These are phyloP conservation scores for Pseudocercospora musae DNA, from an alignment of 2,329 filamentous ascomycete species.

Conservation along the genomic window DNA sequence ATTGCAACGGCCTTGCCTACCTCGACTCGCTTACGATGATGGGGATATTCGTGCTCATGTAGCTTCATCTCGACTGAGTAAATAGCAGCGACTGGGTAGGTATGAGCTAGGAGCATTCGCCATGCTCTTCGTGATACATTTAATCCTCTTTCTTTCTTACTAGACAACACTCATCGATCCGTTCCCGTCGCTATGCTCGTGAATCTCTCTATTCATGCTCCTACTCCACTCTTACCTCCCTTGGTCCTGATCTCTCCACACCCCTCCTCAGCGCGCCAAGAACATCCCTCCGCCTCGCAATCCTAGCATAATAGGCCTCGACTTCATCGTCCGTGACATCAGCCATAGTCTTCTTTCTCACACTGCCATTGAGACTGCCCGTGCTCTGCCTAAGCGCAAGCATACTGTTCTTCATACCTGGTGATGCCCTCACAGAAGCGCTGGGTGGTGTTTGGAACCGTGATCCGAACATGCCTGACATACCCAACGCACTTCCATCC, in stretches of 20 bases:
- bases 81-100: too few relatives aligned
- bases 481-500: conserved; percentile 35
- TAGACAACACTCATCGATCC: background rate
- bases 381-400: conserved; percentile 26
- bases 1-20: background rate
- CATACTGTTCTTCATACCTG: conserved; percentile 31
- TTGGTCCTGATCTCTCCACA: conserved; percentile 31
- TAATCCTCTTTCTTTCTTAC: background rate
- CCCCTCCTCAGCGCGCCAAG: conserved; percentile 38
- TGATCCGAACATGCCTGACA: conserved; percentile 35
- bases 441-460: conserved; percentile 31
- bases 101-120: too few relatives aligned
- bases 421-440: conserved; percentile 5
- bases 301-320: conserved; percentile 34
- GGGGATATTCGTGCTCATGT: background rate
- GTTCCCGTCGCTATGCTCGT: background rate
- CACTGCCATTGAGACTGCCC: conserved; percentile 28
- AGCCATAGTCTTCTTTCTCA: conserved; percentile 36
- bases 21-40: background rate
- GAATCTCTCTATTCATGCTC: background rate
- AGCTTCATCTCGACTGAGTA: too few relatives aligned
- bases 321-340: conserved; percentile 43
- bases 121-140: background rate
- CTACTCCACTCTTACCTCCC: conserved; percentile 14
- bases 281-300: conserved; percentile 38